Conservation (phyloP, 2,329 filamentous ascomycete species). For the Arachnomyces sp. region DNA sequence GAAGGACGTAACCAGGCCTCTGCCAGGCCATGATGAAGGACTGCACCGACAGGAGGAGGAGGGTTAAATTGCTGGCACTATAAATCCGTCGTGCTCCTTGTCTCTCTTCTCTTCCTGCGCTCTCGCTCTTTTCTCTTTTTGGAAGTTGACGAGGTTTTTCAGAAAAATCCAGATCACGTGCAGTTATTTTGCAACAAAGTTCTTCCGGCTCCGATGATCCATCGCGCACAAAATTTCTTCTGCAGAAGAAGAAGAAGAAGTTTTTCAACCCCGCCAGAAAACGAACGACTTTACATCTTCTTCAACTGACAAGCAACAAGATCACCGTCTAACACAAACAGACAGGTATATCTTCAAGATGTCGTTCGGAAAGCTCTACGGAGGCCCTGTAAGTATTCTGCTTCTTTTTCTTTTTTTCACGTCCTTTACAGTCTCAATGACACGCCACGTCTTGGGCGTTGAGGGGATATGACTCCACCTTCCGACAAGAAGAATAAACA, state of each 20-base stretch:
- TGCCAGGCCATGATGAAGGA: conserved; percentile 28
- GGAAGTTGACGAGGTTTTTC: conserved; percentile 8
- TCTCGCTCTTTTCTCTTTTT: conserved; percentile 11
- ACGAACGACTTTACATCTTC: conserved; percentile 4
- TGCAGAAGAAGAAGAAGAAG: conserved; percentile 11
- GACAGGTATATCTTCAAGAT: conserved; percentile 49
- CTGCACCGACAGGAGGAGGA: conserved; percentile 3
- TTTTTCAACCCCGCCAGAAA: conserved; percentile 10
- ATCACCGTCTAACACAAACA: too few species aligned
- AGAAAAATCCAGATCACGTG: conserved; percentile 8
- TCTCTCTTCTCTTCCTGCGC: conserved; percentile 15
- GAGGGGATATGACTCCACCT: too few species aligned
- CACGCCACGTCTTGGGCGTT: background rate
- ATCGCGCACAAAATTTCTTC: conserved; percentile 7
- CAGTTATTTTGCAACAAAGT: background rate
- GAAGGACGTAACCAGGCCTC: conserved; percentile 26
- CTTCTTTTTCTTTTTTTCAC: background rate
- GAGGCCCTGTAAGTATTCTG: conserved; percentile 56
- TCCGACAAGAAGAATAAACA: conserved; percentile 1
- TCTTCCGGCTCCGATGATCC: conserved; percentile 1
- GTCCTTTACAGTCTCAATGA: background rate
- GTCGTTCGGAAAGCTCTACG: conserved; percentile 97
- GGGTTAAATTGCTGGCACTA: background rate
- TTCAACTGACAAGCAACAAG: background rate
- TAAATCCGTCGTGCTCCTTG: background rate